Base-by-base conservation (phyloP, 1,284 basidiomycete species). In the Sporisorium exsertum region DNA sequence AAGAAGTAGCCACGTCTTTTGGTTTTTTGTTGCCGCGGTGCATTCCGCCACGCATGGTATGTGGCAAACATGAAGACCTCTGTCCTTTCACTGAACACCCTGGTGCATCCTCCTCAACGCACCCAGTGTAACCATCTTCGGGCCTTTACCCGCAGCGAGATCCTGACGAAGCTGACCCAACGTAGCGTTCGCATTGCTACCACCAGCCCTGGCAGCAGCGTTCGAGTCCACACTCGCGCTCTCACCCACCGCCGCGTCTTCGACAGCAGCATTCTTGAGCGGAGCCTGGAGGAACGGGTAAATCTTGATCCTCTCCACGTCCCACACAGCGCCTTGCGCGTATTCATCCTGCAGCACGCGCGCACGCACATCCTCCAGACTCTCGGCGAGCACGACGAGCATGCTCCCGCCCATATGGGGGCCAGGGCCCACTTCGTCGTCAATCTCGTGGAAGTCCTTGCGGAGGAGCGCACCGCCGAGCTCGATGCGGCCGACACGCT, bases 321-420 rank as follows among this genome's bases (percentile, higher is more conserved):
- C 72, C 71, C 72, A 81, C 20, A 79, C 79, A 18, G 64, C 64
- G 3, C 72, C 74, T 49, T 63, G 54, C 4, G 73, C 62, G 40
- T 81, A 81, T 40, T 79, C 78, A 55, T 81, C 79, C 60, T 78
- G 55, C 62, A 63, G 49, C 22, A 81, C 58, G 7, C 78, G 57
- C 18, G 42, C 24, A 8, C 57, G 54, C 5, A 79, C 79, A 56
- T 81, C 79, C 32, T 78, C 57, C 35, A 81, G 58, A 43, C 77
- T 81, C 63, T 79, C 78, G 1, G 57, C 79, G 7, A 72, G 65
- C 32, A 80, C 79, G 42, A 81, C 58, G 5, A 81, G n/a, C 2
- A 68, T 60, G 37, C 75, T 78, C 0, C 79, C 79, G 15, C 40
- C 59, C 74, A 81, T 70, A 46, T 65, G 56, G 0, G 64, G 72